phyloP scores from a whole-genome alignment of 164 flowering plant genomes.

The Macadamia integrifolia region DNA sequence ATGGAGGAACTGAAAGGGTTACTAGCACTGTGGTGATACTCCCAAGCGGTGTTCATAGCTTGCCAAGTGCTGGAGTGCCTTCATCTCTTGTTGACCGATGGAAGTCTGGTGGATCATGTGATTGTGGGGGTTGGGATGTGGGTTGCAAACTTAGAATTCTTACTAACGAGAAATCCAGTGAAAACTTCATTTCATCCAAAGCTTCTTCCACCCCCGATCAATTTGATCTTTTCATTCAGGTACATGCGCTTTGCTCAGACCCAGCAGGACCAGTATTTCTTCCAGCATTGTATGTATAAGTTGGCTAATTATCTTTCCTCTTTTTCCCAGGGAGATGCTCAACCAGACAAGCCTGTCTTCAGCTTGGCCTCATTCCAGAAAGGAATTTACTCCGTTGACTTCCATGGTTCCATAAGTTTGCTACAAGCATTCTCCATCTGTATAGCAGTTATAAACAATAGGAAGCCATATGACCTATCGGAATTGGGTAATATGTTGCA shows the following conservation, averaged over 20 bases:
- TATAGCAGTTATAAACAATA: constrained; percentile 45
- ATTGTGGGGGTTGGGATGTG: constrained; percentile 97
- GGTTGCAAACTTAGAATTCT: constrained; percentile 74
- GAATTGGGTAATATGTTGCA: constrained; percentile 15
- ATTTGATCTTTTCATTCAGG: constrained; percentile 66
- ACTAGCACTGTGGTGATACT: constrained; percentile 46
- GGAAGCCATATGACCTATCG: constrained; percentile 20
- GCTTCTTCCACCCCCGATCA: constrained; percentile 16
- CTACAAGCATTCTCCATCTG: constrained; percentile 76
- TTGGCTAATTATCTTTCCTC: neutral
- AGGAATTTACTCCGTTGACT: constrained; percentile 54
- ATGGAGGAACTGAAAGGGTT: constrained; percentile 3
- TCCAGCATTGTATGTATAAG: neutral
- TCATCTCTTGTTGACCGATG: constrained; percentile 71
- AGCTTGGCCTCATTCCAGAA: constrained; percentile 42
- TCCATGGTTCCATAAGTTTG: constrained; percentile 42
- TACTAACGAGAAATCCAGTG: constrained; percentile 17
- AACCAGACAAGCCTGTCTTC: constrained; percentile 38
- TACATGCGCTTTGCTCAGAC: constrained; percentile 12
- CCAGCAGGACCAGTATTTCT: neutral
- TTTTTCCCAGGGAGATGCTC: constrained; percentile 42
- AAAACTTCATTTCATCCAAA: constrained; percentile 13
- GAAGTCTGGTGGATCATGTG: constrained; percentile 87
- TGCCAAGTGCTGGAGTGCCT: constrained; percentile 62
- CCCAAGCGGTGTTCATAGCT: constrained; percentile 71